phyloP scores from a whole-genome alignment of 306 rosid species.

The Cucurbita pepo region DNA sequence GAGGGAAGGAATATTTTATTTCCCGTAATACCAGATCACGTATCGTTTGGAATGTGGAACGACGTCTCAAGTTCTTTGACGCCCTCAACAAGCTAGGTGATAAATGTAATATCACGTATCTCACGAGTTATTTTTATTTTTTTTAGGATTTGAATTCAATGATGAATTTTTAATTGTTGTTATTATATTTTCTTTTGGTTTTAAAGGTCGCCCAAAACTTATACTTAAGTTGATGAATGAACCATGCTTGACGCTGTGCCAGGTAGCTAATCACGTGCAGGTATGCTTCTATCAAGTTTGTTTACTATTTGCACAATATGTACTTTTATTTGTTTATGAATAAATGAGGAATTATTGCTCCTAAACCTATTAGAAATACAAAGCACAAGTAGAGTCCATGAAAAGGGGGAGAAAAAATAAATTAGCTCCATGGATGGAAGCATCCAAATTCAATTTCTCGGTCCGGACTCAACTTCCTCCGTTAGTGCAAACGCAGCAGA shows the following conservation, averaged over 20 bases:
- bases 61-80: slow-evolving; percentile 22
- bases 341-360: not conserved
- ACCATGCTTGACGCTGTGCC: slow-evolving; percentile 22
- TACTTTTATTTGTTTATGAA: not conserved
- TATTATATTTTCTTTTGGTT: not conserved
- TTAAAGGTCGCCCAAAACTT: slow-evolving; percentile 32
- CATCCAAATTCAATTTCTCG: too few relatives aligned
- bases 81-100: slow-evolving; percentile 26
- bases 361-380: too few relatives aligned
- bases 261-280: slow-evolving; percentile 52
- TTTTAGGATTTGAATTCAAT: not conserved
- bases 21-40: not conserved
- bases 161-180: not conserved
- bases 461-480: too few relatives aligned
- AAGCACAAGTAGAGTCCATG: too few relatives aligned
- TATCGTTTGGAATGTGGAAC: slow-evolving; percentile 22
- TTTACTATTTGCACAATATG: not conserved
- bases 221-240: slow-evolving; percentile 25
- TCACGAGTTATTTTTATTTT: not conserved
- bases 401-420: too few relatives aligned
- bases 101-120: slow-evolving; percentile 16
- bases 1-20: not conserved
- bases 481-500: too few relatives aligned
- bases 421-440: too few relatives aligned
- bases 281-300: slow-evolving; percentile 15